Evolutionary conservation across 2,329 filamentous ascomycete genomes (phyloP), one percentile per base, ranked within the genome.

Genomic region (Beauveria scarabaeidicola): DNA sequence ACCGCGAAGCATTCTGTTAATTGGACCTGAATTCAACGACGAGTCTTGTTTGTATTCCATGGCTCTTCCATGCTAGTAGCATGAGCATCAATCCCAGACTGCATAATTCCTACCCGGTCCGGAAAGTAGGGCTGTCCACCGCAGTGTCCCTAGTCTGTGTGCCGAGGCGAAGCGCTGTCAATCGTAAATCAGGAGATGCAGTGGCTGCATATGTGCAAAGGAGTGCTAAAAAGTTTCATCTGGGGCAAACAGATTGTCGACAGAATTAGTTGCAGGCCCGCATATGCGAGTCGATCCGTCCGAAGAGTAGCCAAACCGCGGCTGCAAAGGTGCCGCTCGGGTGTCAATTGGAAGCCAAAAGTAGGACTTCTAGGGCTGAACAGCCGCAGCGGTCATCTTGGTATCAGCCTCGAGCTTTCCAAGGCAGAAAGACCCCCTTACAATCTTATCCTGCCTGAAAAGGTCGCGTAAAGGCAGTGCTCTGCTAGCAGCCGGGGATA

Each of bases 21-120:
- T 40, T 40, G 57, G 38, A 38, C 15, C 40, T 23, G 41, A 52
- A 41, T 15, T 53, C 27, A 52, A 47, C 32, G 41, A 59, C 17
- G 29, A 48, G n/a, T 32, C 21, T 53, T 40, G 29, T 36, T 44
- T 52, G 47, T 52, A 51, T n/a, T 52, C 47, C 10, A 52, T 32
- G 23, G 40, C 21, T 38, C 21, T 48, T 53, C 41, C 21, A 46
- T 46, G 53, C 32, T 21, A 40, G 43, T 53, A 40, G 57, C 40
- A 53, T 13, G 41, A 59, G 36, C 48, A 47, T 38, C 40, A 59
- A 59, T 52, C 57, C 53, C 50, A 59, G 50, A 59, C 50, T 59
- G 57, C 41, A 47, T 40, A 59, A 53, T 53, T 48, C 25, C 36
- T n/a, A 27, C 36, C 36, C 9, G 19, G 38, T n/a, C 25, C 19